These are phyloP conservation scores for Conticribra weissflogii DNA, from an alignment of 108 stramenopile genomes.

Conservation along the genomic window DNA sequence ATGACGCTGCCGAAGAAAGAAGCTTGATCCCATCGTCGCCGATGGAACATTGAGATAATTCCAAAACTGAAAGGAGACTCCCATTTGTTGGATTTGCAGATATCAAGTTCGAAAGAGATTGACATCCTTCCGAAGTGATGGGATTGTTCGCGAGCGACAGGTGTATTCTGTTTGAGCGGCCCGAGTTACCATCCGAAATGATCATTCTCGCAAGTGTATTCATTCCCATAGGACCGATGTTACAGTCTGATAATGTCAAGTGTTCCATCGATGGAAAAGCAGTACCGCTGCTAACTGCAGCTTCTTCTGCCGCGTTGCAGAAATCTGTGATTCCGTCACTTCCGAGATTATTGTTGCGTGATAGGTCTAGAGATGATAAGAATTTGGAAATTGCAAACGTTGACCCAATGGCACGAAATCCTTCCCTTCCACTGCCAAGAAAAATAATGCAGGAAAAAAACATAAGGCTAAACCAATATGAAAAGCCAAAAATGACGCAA, in stretches of 20 bases:
- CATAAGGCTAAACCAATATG: not conserved
- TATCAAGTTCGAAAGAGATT: conserved; percentile 17
- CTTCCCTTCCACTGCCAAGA: conserved; percentile 25
- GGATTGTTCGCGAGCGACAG: conserved; percentile 34
- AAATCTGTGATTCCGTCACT: conserved; percentile 26
- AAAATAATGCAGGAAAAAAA: not conserved
- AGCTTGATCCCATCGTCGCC: conserved; percentile 50
- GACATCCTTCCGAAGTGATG: conserved; percentile 35
- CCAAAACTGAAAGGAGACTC: conserved; percentile 36
- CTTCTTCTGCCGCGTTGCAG: conserved; percentile 25
- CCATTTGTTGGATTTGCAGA: conserved; percentile 15
- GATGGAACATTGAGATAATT: conserved; percentile 47
- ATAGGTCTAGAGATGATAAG: conserved; percentile 44
- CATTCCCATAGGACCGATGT: conserved; percentile 35
- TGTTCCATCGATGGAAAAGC: conserved; percentile 37
- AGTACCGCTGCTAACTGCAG: not conserved
- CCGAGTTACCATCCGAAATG: conserved; percentile 4
- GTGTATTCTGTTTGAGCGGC: conserved; percentile 12
- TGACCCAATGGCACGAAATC: conserved; percentile 34
- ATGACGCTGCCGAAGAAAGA: conserved; percentile 26
- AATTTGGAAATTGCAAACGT: conserved; percentile 39
- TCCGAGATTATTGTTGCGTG: conserved; percentile 55
- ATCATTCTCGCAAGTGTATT: conserved; percentile 14
- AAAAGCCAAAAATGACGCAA: not conserved
- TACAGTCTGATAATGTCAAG: conserved; percentile 63